Evolutionary conservation across 2,329 filamentous ascomycete genomes (phyloP).

Genomic region (Apiospora aurea): DNA sequence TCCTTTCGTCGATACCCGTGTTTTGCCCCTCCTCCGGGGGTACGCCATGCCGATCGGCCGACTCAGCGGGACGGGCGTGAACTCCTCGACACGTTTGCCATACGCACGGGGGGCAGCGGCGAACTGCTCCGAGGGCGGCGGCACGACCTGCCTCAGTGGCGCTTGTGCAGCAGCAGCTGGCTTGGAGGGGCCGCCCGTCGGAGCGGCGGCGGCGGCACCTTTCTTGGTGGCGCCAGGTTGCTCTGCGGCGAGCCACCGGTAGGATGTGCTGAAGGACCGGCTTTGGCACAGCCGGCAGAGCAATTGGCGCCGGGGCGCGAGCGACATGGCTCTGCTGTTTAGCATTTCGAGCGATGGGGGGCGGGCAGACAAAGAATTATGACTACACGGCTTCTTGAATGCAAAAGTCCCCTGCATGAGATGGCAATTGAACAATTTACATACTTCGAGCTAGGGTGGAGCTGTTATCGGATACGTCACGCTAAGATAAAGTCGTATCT

Average conservation of each 20-base stretch:
- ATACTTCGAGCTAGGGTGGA: not conserved
- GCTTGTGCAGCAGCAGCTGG: constrained; percentile 24
- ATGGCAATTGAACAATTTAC: constrained; percentile 10
- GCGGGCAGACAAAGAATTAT: not conserved
- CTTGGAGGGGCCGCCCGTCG: constrained; percentile 24
- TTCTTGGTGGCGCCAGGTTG: constrained; percentile 28
- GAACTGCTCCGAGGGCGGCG: constrained; percentile 48
- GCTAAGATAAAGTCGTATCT: constrained; percentile 12
- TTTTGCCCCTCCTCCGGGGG: constrained; percentile 84
- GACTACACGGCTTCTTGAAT: not conserved
- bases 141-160: constrained; percentile 37
- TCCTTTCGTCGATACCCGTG: constrained; percentile 74
- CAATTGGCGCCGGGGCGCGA: constrained; percentile 43
- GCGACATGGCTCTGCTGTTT: constrained; percentile 29
- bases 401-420: not conserved
- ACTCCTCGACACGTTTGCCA: constrained; percentile 61
- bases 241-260: constrained; percentile 44
- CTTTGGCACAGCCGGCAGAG: constrained; percentile 60
- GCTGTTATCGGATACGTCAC: not conserved
- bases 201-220: constrained; percentile 32
- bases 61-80: constrained; percentile 65
- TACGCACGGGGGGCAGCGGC: constrained; percentile 67
- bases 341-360: not conserved
- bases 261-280: constrained; percentile 56
- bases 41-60: constrained; percentile 83